These are phyloP conservation scores for Irineochytrium annulatum DNA, from an alignment of 192 early-diverging fungal species.

Conservation along the genomic window DNA sequence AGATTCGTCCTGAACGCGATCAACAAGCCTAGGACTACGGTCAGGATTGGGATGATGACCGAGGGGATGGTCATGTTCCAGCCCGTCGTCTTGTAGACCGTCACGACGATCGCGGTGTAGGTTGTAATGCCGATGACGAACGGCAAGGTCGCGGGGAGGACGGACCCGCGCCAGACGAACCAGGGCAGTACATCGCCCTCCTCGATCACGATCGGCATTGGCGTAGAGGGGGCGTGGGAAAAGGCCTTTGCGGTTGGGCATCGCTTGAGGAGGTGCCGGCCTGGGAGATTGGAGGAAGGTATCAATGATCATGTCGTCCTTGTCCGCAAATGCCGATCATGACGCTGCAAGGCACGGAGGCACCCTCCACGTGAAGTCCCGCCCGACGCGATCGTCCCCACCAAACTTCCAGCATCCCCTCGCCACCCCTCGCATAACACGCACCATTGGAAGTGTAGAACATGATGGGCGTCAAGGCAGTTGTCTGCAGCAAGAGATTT, in stretches of 20 bases:
- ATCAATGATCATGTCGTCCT: not conserved
- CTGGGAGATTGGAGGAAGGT: not conserved
- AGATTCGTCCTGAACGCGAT: constrained; percentile 4
- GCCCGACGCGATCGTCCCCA: too few relatives aligned
- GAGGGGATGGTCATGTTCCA: not conserved
- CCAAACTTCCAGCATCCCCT: too few relatives aligned
- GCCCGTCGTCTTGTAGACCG: not conserved
- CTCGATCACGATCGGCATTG: not conserved
- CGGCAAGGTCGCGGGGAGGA: not conserved
- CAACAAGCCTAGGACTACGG: not conserved
- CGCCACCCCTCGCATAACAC: too few relatives aligned
- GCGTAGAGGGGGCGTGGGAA: not conserved
- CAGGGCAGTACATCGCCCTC: not conserved
- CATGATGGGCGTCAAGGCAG: too few relatives aligned
- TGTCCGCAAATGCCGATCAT: too few relatives aligned
- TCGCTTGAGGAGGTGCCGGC: not conserved
- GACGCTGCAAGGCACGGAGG: too few relatives aligned
- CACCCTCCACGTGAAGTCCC: too few relatives aligned
- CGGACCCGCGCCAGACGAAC: constrained; percentile 2
- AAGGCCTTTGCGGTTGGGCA: not conserved
- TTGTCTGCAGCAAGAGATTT: too few relatives aligned
- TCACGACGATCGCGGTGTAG: not conserved
- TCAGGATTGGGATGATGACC: constrained; percentile 3
- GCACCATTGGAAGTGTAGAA: too few relatives aligned
- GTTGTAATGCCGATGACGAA: not conserved